These are phyloP conservation scores for Suillus bovinus DNA, from an alignment of 768 basidiomycete genomes.

Conservation along the genomic window DNA sequence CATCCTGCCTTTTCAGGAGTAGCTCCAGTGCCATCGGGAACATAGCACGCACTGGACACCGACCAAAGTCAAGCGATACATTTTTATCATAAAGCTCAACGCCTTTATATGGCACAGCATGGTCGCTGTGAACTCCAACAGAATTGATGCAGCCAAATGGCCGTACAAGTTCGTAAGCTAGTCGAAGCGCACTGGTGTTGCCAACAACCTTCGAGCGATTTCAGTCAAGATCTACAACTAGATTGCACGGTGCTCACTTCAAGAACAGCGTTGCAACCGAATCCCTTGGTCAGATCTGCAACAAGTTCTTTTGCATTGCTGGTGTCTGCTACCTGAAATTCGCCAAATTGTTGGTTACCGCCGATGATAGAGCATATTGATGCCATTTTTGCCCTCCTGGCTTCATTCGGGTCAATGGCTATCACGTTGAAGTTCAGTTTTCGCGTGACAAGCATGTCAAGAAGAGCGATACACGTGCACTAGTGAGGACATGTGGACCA, in stretches of 20 bases:
- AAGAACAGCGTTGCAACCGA: slow-evolving; percentile 65
- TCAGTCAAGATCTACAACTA: not conserved
- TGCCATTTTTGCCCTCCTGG: slow-evolving; percentile 59
- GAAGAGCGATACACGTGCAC: slow-evolving; percentile 64
- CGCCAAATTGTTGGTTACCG: slow-evolving; percentile 40
- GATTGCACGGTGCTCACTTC: slow-evolving; percentile 46
- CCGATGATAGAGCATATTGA: slow-evolving; percentile 55
- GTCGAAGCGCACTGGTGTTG: slow-evolving; percentile 57
- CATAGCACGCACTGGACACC: slow-evolving; percentile 79
- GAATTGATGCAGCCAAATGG: slow-evolving; percentile 76
- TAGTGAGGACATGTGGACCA: slow-evolving; percentile 16
- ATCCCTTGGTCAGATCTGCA: slow-evolving; percentile 50
- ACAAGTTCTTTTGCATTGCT: slow-evolving; percentile 53
- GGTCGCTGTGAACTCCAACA: slow-evolving; percentile 68
- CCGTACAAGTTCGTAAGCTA: slow-evolving; percentile 70
- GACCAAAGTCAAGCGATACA: slow-evolving; percentile 76
- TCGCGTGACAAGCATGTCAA: slow-evolving; percentile 55
- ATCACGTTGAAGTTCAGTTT: slow-evolving; percentile 54
- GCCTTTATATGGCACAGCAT: slow-evolving; percentile 55
- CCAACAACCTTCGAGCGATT: slow-evolving; percentile 59
- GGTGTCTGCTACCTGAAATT: slow-evolving; percentile 51
- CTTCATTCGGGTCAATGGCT: slow-evolving; percentile 61
- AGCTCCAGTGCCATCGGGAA: slow-evolving; percentile 71
- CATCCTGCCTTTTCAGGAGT: slow-evolving; percentile 66
- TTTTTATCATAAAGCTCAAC: slow-evolving; percentile 72